These are phyloP conservation scores for Fusarium sp. DNA, from an alignment of 2,329 filamentous ascomycete genomes.

Conservation along the genomic window DNA sequence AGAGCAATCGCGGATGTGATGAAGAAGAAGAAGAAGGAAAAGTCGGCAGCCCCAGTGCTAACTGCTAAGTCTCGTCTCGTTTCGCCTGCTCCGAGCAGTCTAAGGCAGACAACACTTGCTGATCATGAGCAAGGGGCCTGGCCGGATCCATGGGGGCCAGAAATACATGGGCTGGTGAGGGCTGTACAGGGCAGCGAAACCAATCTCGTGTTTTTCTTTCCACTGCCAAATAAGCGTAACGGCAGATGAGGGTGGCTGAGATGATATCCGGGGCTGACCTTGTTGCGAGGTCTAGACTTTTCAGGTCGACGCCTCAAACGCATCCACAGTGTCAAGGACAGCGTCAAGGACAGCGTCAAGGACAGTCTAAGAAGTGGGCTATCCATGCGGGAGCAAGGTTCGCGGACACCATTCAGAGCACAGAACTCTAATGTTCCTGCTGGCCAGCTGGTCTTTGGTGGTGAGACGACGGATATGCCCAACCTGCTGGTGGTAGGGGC, in stretches of 20 bases:
- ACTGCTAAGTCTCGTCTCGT: neutral
- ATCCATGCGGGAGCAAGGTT: neutral
- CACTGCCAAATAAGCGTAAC: constrained; percentile 25
- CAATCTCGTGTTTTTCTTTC: constrained; percentile 21
- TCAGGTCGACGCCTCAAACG: constrained; percentile 26
- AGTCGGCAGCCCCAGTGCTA: neutral
- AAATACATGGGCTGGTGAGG: constrained; percentile 1
- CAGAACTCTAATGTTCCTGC: constrained; percentile 27
- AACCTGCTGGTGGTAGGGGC: constrained; percentile 30
- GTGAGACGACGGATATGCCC: constrained; percentile 37
- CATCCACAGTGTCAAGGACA: constrained; percentile 32
- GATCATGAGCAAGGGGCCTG: constrained; percentile 29
- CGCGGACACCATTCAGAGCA: constrained; percentile 7
- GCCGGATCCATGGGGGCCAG: constrained; percentile 10
- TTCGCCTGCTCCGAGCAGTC: neutral
- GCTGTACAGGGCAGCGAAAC: neutral
- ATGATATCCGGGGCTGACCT: constrained; percentile 42
- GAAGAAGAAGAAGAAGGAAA: constrained; percentile 16
- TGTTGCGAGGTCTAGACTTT: constrained; percentile 37
- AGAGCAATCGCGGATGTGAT: constrained; percentile 8
- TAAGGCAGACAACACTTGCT: constrained; percentile 14
- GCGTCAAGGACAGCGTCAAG: constrained; percentile 22
- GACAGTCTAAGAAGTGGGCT: neutral
- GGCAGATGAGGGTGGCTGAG: constrained; percentile 44
- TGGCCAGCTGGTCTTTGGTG: constrained; percentile 28